Percentiles rank a stretch among this genome's conserved stretches.
Conservation (phyloP, 2,329 filamentous ascomycete species). For the Colletotrichum australisinense region DNA sequence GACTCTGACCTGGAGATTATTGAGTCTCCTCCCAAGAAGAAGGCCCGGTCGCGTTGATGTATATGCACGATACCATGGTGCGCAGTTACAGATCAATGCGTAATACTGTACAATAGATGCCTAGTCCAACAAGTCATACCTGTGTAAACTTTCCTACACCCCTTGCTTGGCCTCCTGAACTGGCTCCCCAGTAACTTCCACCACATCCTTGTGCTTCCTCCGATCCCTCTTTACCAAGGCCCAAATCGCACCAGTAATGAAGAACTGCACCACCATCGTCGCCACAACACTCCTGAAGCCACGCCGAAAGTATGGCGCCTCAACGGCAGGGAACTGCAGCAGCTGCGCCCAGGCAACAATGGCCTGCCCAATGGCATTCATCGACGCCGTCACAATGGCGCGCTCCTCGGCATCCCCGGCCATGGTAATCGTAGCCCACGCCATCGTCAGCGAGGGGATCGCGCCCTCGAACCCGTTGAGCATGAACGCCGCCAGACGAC, state of each 20-base stretch:
- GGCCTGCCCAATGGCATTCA: slow-evolving; percentile 56
- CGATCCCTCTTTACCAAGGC: slow-evolving; percentile 18
- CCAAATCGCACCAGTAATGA: slow-evolving; percentile 25
- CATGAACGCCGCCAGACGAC: slow-evolving; percentile 50
- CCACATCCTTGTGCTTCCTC: neutral
- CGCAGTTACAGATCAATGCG: neutral
- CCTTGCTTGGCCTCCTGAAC: neutral
- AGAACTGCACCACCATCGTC: slow-evolving; percentile 47
- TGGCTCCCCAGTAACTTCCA: neutral
- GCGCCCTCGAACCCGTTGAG: slow-evolving; percentile 51
- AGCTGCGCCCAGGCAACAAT: slow-evolving; percentile 53
- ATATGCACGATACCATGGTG: neutral
- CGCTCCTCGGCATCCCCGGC: slow-evolving; percentile 52
- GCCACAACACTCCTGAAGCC: slow-evolving; percentile 45
- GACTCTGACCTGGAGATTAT: neutral
- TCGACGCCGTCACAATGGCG: slow-evolving; percentile 53
- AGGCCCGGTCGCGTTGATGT: neutral
- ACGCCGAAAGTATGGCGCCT: slow-evolving; percentile 47
- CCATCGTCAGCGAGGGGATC: slow-evolving; percentile 49
- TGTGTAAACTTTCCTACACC: neutral
- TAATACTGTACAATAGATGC: neutral
- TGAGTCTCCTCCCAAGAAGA: neutral
- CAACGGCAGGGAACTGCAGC: slow-evolving; percentile 49
- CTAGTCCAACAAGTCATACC: neutral
- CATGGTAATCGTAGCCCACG: slow-evolving; percentile 52